These are phyloP conservation scores for Vigna reflexopilosa DNA, from an alignment of 306 rosid genomes.

Conservation along the genomic window DNA sequence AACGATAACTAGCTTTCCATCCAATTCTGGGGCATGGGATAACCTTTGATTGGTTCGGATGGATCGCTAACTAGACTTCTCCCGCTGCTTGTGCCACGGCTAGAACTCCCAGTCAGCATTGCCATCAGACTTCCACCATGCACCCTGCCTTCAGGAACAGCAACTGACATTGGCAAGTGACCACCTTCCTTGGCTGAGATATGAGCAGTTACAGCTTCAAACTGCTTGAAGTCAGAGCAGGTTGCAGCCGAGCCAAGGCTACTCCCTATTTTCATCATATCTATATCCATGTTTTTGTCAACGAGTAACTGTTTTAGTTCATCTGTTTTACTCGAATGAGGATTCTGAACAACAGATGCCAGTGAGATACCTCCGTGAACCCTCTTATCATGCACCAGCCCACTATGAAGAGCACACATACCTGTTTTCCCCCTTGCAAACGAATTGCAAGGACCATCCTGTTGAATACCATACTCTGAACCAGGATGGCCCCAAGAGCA, in stretches of 20 bases:
- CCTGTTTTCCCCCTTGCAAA: slow-evolving; percentile 93
- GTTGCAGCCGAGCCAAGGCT: slow-evolving; percentile 19
- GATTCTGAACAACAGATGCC: slow-evolving; percentile 65
- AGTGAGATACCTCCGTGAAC: slow-evolving; percentile 90
- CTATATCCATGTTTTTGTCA: slow-evolving; percentile 58
- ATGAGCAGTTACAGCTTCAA: slow-evolving; percentile 43
- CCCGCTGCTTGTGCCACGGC: slow-evolving; percentile 51
- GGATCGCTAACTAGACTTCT: not conserved
- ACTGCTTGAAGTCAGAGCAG: slow-evolving; percentile 43
- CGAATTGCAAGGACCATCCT: slow-evolving; percentile 75
- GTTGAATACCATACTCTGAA: slow-evolving; percentile 63
- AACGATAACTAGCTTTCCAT: slow-evolving; percentile 54
- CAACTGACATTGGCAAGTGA: slow-evolving; percentile 46
- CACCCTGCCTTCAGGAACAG: slow-evolving; percentile 85
- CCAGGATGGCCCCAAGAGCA: slow-evolving; percentile 95
- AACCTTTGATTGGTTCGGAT: no score
- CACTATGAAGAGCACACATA: slow-evolving; percentile 87
- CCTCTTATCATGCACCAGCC: slow-evolving; percentile 88
- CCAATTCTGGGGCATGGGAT: slow-evolving; percentile 57
- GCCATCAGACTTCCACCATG: slow-evolving; percentile 94
- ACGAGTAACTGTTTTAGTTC: slow-evolving; percentile 50
- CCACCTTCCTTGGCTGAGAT: slow-evolving; percentile 47
- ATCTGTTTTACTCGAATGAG: slow-evolving; percentile 54
- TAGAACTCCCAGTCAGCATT: slow-evolving; percentile 60
- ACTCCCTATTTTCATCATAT: slow-evolving; percentile 45